Evolutionary conservation across 2,329 filamentous ascomycete species (phyloP), one percentile per base, ranked within the genome.

Genomic region (Cephalotrichum gorgonifer): DNA sequence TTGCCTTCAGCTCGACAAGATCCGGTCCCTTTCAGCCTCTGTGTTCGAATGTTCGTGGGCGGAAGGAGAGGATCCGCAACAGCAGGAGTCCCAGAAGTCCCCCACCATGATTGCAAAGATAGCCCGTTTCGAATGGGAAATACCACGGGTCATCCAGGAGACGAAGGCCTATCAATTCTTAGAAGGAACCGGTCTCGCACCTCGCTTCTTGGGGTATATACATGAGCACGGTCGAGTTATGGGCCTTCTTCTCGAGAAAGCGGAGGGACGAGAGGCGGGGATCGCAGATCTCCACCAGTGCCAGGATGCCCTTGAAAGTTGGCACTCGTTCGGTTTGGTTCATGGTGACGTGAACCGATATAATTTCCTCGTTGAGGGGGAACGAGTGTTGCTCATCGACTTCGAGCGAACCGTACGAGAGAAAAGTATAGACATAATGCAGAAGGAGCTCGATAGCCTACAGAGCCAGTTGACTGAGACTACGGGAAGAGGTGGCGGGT

Each of bases 271-370:
- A 17, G 51, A 43, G 55, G 59, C 65, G 38, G 55, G 50, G 11
- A 15, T 59, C 7, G 28, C 56, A 8, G 59, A 65, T 52, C 56
- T 65, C 25, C 30, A 27, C 27, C 20, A 25, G n/a, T 66, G 65
- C 52, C 52, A 60, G 53, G 38, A 49, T 33, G 54, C 56, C 51
- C 35, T 66, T 27, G 28, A 48, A 46, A 56, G 55, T 51, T 49
- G 64, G 20, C 60, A 64, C 50, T 27, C 51, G 20, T 47, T 61
- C 33, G 57, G 61, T 30, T 35, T 65, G 42, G 25, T 64, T 27
- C 63, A 68, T 55, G 62, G 63, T 14, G 66, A 68, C 53, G 56
- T 62, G 30, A 68, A 69, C 53, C 58, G 60, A 48, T 58, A 67
- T 49, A 70, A 66, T 54, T 68, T 67, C 52, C 51, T 69, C 43